A percentile compares a stretch with the other conserved stretches of the same genome.
phyloP scores from a whole-genome alignment of 2,329 filamentous ascomycete species.

The Claviceps sp. region DNA sequence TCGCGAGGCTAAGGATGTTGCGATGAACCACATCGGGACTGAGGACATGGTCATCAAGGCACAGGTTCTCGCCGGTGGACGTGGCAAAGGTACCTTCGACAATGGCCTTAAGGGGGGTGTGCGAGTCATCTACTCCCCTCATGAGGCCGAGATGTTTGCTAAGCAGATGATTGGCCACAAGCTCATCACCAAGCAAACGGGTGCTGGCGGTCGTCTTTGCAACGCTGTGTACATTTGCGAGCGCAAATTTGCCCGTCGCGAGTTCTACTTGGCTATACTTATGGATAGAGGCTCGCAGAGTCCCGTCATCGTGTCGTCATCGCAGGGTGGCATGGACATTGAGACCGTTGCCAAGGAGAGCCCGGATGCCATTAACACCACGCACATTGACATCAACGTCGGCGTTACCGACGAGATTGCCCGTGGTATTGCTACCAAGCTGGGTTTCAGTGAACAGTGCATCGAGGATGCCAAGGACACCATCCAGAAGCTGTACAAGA shows the following conservation, averaged over 20 bases:
- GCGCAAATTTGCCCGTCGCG: conserved; percentile 96
- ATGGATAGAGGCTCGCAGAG: conserved; percentile 90
- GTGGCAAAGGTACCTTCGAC: conserved; percentile 95
- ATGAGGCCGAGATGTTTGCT: conserved; percentile 92
- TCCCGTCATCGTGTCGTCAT: conserved; percentile 94
- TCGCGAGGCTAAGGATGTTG: conserved; percentile 81
- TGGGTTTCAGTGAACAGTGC: conserved; percentile 97
- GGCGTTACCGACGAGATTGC: conserved; percentile 96
- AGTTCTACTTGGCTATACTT: conserved; percentile 97
- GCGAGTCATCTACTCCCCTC: conserved; percentile 95
- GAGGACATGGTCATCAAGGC: conserved; percentile 99
- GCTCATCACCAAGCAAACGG: conserved; percentile 98
- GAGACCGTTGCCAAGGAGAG: conserved; percentile 96
- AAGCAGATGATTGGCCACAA: conserved; percentile 99
- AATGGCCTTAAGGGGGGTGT: conserved; percentile 99
- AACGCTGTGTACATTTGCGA: conserved; percentile 98
- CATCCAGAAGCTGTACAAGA: conserved; percentile 97
- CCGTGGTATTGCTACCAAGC: conserved; percentile 72
- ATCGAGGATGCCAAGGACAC: conserved; percentile 89
- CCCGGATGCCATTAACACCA: conserved; percentile 90
- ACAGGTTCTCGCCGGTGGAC: conserved; percentile 92
- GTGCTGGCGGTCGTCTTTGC: conserved; percentile 83
- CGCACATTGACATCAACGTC: conserved; percentile 81
- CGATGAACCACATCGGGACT: conserved; percentile 67
- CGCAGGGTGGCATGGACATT: conserved; percentile 98